phyloP scores from a whole-genome alignment of 208 protist genomes.

The Sergeia podlipaevii region DNA sequence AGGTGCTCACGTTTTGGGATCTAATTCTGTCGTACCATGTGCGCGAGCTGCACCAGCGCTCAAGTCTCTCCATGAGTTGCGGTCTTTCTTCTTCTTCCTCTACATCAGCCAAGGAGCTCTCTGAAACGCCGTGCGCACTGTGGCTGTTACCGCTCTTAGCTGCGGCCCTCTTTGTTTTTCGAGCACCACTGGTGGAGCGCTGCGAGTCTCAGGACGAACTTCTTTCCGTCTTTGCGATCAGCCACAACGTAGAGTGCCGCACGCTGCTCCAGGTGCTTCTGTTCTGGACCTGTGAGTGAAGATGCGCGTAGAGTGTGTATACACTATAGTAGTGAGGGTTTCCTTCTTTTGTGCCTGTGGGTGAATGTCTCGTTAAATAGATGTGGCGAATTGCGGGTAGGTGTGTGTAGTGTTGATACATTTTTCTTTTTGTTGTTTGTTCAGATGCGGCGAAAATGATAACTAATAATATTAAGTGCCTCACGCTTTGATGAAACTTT shows the following conservation, averaged over 20 bases:
- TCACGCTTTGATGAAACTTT: no score
- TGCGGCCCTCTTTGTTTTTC: constrained; percentile 72
- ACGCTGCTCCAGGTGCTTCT: constrained; percentile 68
- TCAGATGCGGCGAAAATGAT: no score
- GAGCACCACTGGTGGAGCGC: constrained; percentile 67
- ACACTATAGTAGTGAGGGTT: background rate
- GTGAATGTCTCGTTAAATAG: no score
- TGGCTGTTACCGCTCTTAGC: constrained; percentile 79
- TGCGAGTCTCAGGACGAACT: constrained; percentile 54
- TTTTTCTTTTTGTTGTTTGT: no score
- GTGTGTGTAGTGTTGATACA: no score
- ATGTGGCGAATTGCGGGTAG: no score
- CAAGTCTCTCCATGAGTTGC: constrained; percentile 26
- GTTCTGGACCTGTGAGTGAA: constrained; percentile 18
- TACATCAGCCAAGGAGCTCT: background rate
- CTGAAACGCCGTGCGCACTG: constrained; percentile 44
- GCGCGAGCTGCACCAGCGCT: constrained; percentile 50
- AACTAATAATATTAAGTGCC: no score
- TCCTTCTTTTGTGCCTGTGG: no score
- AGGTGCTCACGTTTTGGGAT: constrained; percentile 83
- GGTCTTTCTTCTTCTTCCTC: constrained; percentile 16
- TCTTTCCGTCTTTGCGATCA: constrained; percentile 52
- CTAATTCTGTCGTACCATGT: constrained; percentile 75
- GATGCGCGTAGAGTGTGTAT: no score
- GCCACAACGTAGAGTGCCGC: constrained; percentile 48